Percentiles rank a stretch among this genome's conserved stretches.
phyloP scores from a whole-genome alignment of 1,139 yeast genomes.

The Hyphopichia wangnamkhiaoensis region DNA sequence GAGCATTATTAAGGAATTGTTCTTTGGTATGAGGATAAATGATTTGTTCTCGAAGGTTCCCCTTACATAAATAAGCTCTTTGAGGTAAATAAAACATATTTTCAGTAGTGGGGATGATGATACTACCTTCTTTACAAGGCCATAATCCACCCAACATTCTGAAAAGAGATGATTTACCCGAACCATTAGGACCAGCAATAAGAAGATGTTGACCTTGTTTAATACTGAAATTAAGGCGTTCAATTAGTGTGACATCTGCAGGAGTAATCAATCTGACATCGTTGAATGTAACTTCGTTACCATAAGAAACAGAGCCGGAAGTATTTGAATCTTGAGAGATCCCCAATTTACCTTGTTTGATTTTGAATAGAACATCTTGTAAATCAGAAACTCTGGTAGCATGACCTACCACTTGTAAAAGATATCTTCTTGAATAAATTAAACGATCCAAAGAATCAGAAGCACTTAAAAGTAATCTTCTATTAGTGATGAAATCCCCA shows the following conservation, averaged over 20 bases:
- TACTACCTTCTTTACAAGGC: constrained; percentile 72
- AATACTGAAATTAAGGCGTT: constrained; percentile 66
- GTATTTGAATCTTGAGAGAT: constrained; percentile 23
- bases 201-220: constrained; percentile 82
- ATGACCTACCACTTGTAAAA: constrained; percentile 84
- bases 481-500: constrained; percentile 84
- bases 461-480: constrained; percentile 80
- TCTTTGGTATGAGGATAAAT: constrained; percentile 78
- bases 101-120: constrained; percentile 65
- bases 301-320: constrained; percentile 31
- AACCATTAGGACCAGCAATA: constrained; percentile 94
- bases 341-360: constrained; percentile 27
- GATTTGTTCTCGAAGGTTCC: constrained; percentile 81
- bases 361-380: constrained; percentile 61
- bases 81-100: constrained; percentile 91
- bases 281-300: constrained; percentile 67
- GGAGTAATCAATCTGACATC: constrained; percentile 83
- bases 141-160: constrained; percentile 90
- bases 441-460: constrained; percentile 88
- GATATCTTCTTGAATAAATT: constrained; percentile 80
- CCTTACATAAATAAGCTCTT: constrained; percentile 77
- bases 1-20: constrained; percentile 49
- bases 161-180: constrained; percentile 91
- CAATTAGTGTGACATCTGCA: constrained; percentile 71
- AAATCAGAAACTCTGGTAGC: constrained; percentile 75